Conservation (phyloP, 139 green algal genomes). For the Chlorella sp. region DNA sequence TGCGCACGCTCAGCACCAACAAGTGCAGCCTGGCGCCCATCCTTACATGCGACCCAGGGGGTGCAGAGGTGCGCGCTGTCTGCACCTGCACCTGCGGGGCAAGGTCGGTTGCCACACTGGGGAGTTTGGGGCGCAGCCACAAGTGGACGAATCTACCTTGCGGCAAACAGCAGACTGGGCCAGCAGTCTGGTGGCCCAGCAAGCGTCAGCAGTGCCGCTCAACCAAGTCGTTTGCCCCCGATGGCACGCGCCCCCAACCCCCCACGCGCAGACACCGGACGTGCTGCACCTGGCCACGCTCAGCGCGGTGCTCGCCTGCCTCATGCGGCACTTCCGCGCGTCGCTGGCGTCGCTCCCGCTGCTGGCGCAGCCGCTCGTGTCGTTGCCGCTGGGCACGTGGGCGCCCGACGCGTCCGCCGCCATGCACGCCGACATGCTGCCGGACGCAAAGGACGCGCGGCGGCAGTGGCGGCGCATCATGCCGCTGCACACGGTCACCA, state of each 20-base stretch:
- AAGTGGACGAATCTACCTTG: no score
- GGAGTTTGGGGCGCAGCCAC: no score
- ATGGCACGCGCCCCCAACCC: no score
- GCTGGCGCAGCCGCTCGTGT: slow-evolving; percentile 73
- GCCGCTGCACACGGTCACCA: slow-evolving; percentile 58
- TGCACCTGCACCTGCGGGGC: no score
- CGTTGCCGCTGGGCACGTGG: slow-evolving; percentile 89
- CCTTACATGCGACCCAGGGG: slow-evolving; percentile 35
- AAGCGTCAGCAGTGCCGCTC: no score
- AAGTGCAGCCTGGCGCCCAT: slow-evolving; percentile 75
- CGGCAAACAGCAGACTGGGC: no score
- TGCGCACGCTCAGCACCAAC: slow-evolving; percentile 58
- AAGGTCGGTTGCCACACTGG: no score
- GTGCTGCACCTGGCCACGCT: slow-evolving; percentile 87
- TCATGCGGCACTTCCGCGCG: slow-evolving; percentile 91
- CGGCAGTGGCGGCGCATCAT: slow-evolving; percentile 37
- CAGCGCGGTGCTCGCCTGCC: slow-evolving; percentile 79
- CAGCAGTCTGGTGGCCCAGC: no score
- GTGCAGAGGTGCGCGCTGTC: slow-evolving; percentile 19
- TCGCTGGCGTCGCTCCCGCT: slow-evolving; percentile 81
- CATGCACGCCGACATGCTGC: slow-evolving; percentile 25
- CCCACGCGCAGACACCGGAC: slow-evolving; percentile 1
- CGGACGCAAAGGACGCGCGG: slow-evolving; percentile 24
- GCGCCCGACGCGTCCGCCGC: slow-evolving; percentile 22
- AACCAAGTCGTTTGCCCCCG: no score